These are phyloP conservation scores for Phaeosphaeria sp. DNA, from an alignment of 2,329 filamentous ascomycete species.

Conservation along the genomic window DNA sequence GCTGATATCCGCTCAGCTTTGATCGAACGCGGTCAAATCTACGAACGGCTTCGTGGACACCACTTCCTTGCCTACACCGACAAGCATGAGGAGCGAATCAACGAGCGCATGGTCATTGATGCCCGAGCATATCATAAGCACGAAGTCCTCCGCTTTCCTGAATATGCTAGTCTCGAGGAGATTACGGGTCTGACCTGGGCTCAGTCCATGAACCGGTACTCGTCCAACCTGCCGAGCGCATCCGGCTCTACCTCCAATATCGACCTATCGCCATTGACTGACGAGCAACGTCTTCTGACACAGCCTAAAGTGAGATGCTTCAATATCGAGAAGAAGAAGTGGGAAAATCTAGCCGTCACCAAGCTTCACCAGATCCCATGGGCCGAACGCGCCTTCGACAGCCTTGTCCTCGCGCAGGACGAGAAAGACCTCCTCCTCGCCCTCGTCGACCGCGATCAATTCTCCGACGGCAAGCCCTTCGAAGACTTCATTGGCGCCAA, in stretches of 20 bases:
- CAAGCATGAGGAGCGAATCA: constrained; percentile 9
- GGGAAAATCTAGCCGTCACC: constrained; percentile 16
- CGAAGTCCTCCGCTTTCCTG: constrained; percentile 4
- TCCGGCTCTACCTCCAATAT: not conserved
- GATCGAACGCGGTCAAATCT: constrained; percentile 51
- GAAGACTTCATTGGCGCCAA: constrained; percentile 58
- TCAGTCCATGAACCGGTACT: constrained; percentile 20
- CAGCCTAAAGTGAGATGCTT: constrained; percentile 17
- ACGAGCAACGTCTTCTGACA: constrained; percentile 18
- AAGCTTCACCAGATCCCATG: constrained; percentile 54
- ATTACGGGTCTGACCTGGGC: constrained; percentile 18
- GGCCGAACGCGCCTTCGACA: constrained; percentile 50
- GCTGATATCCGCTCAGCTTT: constrained; percentile 46
- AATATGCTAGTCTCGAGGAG: constrained; percentile 12
- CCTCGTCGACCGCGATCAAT: constrained; percentile 73
- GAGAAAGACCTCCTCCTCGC: constrained; percentile 52
- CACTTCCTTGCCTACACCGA: constrained; percentile 53
- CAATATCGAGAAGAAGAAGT: constrained; percentile 26
- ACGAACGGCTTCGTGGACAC: constrained; percentile 54
- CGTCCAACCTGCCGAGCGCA: not conserved
- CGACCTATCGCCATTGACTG: constrained; percentile 16
- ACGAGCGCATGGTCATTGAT: constrained; percentile 17
- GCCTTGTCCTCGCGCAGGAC: constrained; percentile 44
- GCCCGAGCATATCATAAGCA: constrained; percentile 19
- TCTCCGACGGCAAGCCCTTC: constrained; percentile 13